phyloP scores from a whole-genome alignment of 1,284 basidiomycete genomes.

The Rhodofomes roseus region DNA sequence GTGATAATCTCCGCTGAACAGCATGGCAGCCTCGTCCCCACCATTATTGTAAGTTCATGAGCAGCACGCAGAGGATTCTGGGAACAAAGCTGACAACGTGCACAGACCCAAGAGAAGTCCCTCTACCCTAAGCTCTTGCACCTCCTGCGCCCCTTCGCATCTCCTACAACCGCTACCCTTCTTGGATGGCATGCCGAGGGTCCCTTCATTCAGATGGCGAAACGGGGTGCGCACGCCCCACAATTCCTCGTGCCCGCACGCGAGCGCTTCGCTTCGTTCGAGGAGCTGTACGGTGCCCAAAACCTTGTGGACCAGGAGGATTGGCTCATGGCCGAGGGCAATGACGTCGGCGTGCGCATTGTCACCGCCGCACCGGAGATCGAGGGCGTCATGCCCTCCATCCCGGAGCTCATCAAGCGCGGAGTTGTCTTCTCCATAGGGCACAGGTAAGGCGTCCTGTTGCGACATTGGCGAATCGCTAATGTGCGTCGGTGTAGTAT shows the following conservation, averaged over 20 bases:
- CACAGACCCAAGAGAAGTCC: conserved; percentile 69
- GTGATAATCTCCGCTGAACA: conserved; percentile 5
- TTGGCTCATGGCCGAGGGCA: conserved; percentile 51
- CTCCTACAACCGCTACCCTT: conserved; percentile 58
- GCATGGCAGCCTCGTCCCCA: conserved; percentile 59
- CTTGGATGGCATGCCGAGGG: conserved; percentile 91
- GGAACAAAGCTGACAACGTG: neutral
- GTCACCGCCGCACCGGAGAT: conserved; percentile 89
- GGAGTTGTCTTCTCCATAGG: conserved; percentile 84
- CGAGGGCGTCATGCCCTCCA: conserved; percentile 71
- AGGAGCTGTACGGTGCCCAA: conserved; percentile 68
- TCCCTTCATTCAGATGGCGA: conserved; percentile 77
- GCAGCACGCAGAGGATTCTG: too few relatives aligned
- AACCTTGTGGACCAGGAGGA: conserved; percentile 62
- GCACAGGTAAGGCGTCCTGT: conserved; percentile 57
- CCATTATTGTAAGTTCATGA: conserved; percentile 70
- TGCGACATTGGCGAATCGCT: neutral
- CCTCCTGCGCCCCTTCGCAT: conserved; percentile 61
- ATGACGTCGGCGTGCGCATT: conserved; percentile 65
- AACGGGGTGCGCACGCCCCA: conserved; percentile 78
- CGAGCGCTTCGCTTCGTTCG: conserved; percentile 60
- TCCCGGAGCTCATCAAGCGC: conserved; percentile 55
- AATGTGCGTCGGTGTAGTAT: conserved; percentile 40
- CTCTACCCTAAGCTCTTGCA: conserved; percentile 66
- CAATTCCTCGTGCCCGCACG: conserved; percentile 65